Percentiles rank a stretch among this genome's conserved stretches.
These are phyloP conservation scores for Bipolaris bicolor DNA, from an alignment of 2,329 filamentous ascomycete species.

Conservation along the genomic window DNA sequence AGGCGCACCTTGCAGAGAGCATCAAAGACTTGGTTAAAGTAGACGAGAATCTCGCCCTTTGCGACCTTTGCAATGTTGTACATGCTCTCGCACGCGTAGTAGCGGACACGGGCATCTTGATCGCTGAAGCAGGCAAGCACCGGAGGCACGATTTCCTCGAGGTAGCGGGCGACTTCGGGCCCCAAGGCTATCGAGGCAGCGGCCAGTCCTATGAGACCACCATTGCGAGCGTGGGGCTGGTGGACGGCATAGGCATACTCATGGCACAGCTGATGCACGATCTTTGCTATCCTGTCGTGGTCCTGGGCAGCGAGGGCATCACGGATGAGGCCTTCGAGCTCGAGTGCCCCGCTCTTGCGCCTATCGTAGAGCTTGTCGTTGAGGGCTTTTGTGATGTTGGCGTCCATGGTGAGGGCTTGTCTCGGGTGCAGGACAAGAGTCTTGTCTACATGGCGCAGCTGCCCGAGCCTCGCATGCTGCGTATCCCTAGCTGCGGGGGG, in stretches of 20 bases:
- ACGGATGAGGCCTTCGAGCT: conserved; percentile 89
- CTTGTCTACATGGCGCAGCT: conserved; percentile 37
- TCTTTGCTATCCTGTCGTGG: conserved; percentile 78
- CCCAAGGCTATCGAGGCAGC: conserved; percentile 95
- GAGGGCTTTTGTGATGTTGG: conserved; percentile 84
- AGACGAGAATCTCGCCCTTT: conserved; percentile 94
- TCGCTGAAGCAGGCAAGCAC: conserved; percentile 97
- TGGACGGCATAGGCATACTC: conserved; percentile 98
- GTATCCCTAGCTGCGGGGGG: neutral
- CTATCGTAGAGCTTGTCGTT: conserved; percentile 99
- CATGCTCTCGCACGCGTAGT: conserved; percentile 99
- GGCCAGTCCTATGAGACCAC: conserved; percentile 91
- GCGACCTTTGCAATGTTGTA: conserved; percentile 99
- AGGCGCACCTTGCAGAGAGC: conserved; percentile 84
- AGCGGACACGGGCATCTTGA: conserved; percentile 94
- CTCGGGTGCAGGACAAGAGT: conserved; percentile 10
- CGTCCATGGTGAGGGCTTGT: conserved; percentile 69
- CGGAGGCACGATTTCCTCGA: conserved; percentile 92
- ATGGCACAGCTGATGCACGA: conserved; percentile 95
- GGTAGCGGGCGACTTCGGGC: conserved; percentile 85
- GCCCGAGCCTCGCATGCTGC: conserved; percentile 15
- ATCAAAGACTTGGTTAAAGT: conserved; percentile 99
- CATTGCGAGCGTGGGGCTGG: conserved; percentile 94
- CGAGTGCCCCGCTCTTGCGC: conserved; percentile 92
- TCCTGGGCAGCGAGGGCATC: conserved; percentile 79